Conservation (phyloP, 495 filamentous ascomycete genomes). For the Penicillium paxilli region DNA sequence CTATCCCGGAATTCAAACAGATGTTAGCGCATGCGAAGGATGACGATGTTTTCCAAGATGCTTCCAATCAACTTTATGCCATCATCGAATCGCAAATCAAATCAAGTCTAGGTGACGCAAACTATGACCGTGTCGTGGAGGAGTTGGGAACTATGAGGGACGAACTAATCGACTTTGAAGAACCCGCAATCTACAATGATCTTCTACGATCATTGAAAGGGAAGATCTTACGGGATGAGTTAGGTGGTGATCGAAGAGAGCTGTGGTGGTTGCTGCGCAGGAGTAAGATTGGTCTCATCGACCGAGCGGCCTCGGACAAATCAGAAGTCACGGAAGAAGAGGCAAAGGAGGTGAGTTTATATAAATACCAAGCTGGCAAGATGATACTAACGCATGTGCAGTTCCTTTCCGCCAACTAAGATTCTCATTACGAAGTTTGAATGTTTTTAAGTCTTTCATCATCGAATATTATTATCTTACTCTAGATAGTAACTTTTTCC, state of each 20-base stretch:
- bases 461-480: no score
- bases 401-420: slow-evolving; percentile 34
- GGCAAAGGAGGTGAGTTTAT: slow-evolving; percentile 58
- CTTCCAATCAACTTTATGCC: slow-evolving; percentile 69
- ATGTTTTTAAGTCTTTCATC: no score
- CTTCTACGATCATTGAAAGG: slow-evolving; percentile 71
- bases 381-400: slow-evolving; percentile 16
- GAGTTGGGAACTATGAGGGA: slow-evolving; percentile 75
- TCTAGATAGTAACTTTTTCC: no score
- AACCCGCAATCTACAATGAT: slow-evolving; percentile 75
- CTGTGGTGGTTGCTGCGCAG: slow-evolving; percentile 77
- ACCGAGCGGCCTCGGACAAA: slow-evolving; percentile 54
- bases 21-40: slow-evolving; percentile 63
- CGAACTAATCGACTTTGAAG: slow-evolving; percentile 73
- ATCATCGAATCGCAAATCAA: slow-evolving; percentile 70
- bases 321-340: slow-evolving; percentile 68
- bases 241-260: slow-evolving; percentile 80
- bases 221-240: slow-evolving; percentile 64
- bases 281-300: slow-evolving; percentile 72
- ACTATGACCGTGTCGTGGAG: slow-evolving; percentile 76
- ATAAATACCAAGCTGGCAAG: not conserved
- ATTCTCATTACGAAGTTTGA: not conserved
- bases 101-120: slow-evolving; percentile 70
- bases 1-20: slow-evolving; percentile 92
- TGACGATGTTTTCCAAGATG: slow-evolving; percentile 61